These are phyloP conservation scores for Mariannaea sp. DNA, from an alignment of 2,329 filamentous ascomycete species.

Conservation along the genomic window DNA sequence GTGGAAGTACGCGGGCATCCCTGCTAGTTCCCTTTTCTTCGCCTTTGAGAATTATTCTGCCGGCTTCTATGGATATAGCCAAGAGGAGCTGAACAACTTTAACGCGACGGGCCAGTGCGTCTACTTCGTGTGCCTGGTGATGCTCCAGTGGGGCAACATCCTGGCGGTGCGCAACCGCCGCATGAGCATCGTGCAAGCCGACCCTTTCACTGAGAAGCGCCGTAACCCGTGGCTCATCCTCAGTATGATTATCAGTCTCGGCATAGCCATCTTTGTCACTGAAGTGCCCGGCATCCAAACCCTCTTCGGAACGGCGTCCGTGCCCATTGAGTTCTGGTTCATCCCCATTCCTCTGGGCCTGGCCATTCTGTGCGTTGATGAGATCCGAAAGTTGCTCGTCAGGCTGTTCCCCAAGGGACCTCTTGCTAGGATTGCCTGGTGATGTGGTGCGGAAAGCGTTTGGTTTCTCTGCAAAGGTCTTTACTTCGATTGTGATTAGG, in stretches of 20 bases:
- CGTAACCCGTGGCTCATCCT: constrained; percentile 56
- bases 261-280: constrained; percentile 59
- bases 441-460: too few relatives aligned
- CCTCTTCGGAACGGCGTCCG: constrained; percentile 53
- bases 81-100: constrained; percentile 51
- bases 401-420: too few relatives aligned
- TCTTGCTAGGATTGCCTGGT: too few relatives aligned
- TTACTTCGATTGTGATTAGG: too few relatives aligned
- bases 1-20: constrained; percentile 53
- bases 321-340: constrained; percentile 58
- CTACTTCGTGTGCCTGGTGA: constrained; percentile 59
- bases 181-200: constrained; percentile 56
- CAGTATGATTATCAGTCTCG: constrained; percentile 52
- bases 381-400: constrained; percentile 60
- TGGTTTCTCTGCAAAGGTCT: too few relatives aligned
- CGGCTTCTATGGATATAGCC: constrained; percentile 55
- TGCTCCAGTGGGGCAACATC: constrained; percentile 60
- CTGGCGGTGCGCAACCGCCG: constrained; percentile 56
- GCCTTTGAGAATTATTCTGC: constrained; percentile 53
- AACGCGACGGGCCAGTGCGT: constrained; percentile 56
- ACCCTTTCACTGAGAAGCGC: constrained; percentile 51
- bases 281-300: constrained; percentile 55
- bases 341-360: constrained; percentile 56
- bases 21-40: constrained; percentile 54
- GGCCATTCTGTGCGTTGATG: constrained; percentile 57